Evolutionary conservation across 2,329 filamentous ascomycete genomes (phyloP).

Genomic region (Monilinia fructicola): DNA sequence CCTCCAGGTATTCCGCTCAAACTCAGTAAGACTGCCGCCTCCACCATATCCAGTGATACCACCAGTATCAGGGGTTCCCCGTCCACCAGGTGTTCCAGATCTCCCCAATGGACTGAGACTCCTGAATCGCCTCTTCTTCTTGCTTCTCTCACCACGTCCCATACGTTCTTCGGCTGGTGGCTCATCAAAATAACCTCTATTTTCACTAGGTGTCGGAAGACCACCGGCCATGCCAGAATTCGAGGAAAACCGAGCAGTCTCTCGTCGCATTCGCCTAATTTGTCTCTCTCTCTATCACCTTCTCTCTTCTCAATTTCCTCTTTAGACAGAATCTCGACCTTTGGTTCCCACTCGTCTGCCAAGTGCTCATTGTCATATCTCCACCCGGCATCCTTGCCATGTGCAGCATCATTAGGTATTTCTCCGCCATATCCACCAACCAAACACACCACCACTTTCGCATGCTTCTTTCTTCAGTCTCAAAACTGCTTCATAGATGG

Average conservation of each 20-base stretch:
- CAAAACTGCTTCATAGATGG: slow-evolving; percentile 92
- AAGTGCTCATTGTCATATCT: slow-evolving; percentile 91
- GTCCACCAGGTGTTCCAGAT: slow-evolving; percentile 63
- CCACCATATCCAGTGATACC: slow-evolving; percentile 65
- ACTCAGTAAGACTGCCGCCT: slow-evolving; percentile 64
- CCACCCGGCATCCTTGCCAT: slow-evolving; percentile 85
- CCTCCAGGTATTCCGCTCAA: slow-evolving; percentile 80
- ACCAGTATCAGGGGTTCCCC: slow-evolving; percentile 80
- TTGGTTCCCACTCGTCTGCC: slow-evolving; percentile 80
- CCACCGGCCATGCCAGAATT: slow-evolving; percentile 78
- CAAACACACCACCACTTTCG: slow-evolving; percentile 79
- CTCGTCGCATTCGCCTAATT: slow-evolving; percentile 78
- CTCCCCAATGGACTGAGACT: slow-evolving; percentile 80
- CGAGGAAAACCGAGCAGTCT: slow-evolving; percentile 89
- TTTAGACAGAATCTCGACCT: slow-evolving; percentile 78
- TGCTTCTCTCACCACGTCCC: slow-evolving; percentile 87
- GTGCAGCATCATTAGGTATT: slow-evolving; percentile 84
- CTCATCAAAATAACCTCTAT: slow-evolving; percentile 47
- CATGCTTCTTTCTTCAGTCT: slow-evolving; percentile 95
- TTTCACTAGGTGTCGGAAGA: slow-evolving; percentile 58
- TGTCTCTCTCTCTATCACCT: slow-evolving; percentile 90
- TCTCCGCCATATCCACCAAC: slow-evolving; percentile 72
- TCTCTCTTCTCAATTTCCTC: slow-evolving; percentile 98
- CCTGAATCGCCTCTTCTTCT: slow-evolving; percentile 91
- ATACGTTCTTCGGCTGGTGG: slow-evolving; percentile 71